Base-by-base conservation (phyloP, 2,329 filamentous ascomycete species). In the Zasmidium citrigriseum region DNA sequence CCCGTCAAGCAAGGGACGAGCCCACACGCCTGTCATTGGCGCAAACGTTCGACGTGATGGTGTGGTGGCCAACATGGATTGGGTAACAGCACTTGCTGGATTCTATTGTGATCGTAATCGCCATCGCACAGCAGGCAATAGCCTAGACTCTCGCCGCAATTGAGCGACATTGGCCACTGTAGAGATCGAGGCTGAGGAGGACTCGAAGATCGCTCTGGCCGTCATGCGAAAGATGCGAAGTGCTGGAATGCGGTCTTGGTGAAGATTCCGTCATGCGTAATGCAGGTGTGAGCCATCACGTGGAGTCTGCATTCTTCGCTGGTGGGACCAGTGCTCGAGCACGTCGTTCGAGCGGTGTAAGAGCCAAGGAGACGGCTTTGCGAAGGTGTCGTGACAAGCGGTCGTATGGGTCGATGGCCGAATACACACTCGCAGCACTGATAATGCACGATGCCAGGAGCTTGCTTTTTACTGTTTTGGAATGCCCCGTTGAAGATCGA, bases 1-100 rank as follows among this genome's bases (percentile, higher is more conserved):
- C 21, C 56, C 34, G 46, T 18, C n/a, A 24, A 22, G 18, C 23
- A 54, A 44, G 56, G 29, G 51, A 58, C 51, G 51, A 51, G 56
- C 45, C 14, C 45, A 34, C 14, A 18, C 45, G 51, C 34, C 49
- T 54, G 54, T 52, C 57, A 52, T 59, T 54, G 57, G 38, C 48
- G 24, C 25, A 25, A 29, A 16, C 21, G 48, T 3, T 11, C 21
- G 44, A 18, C 22, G 25, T 48, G 48, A 49, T 52, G 56, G 56
- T 58, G 56, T 49, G 34, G 45, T 46, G 29, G 27, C 14, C 22
- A 5, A 18, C 29, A 18, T 11, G 34, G 46, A 22, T 45, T 18
- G 54, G 50, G 56, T 22, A 14, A 24, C 20, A 50, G 18, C 25
- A 29, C 14, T 14, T 18, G 24, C 25, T 57, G 46, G 21, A 56